Evolutionary conservation across 1,139 yeast species (phyloP).

Genomic region (Candida smagusa): DNA sequence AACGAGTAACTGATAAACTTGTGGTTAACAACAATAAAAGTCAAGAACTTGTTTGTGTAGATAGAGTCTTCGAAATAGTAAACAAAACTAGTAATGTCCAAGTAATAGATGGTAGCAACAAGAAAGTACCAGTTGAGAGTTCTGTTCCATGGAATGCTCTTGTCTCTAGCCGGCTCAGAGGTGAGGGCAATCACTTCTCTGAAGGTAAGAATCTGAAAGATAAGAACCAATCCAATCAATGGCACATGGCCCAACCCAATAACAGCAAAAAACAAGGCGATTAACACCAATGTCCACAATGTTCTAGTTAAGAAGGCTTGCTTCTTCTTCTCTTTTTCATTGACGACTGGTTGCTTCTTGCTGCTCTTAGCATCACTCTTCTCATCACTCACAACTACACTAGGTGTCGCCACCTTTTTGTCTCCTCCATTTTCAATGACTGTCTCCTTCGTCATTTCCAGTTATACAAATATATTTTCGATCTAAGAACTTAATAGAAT

Average conservation of each 20-base stretch:
- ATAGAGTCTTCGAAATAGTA: constrained; percentile 50
- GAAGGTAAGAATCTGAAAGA: constrained; percentile 79
- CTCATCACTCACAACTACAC: background rate
- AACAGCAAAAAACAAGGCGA: constrained; percentile 63
- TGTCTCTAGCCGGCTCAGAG: constrained; percentile 77
- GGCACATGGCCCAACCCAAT: constrained; percentile 87
- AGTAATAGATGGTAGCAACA: constrained; percentile 77
- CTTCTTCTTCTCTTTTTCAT: constrained; percentile 62
- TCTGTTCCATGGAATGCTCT: constrained; percentile 76
- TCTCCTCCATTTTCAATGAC: background rate
- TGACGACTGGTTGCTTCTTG: constrained; percentile 12
- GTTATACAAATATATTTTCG: too few species aligned
- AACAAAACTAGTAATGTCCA: constrained; percentile 83
- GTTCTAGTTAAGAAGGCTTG: constrained; percentile 86
- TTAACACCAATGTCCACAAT: constrained; percentile 94
- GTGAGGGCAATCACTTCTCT: constrained; percentile 90
- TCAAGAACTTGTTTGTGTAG: constrained; percentile 42
- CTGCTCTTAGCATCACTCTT: background rate
- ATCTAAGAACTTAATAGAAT: too few species aligned
- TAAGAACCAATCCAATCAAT: constrained; percentile 66
- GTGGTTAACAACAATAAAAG: constrained; percentile 60
- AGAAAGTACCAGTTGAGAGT: constrained; percentile 88
- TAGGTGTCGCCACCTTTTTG: background rate
- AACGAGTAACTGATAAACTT: constrained; percentile 79
- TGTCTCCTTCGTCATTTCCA: background rate